phyloP scores from a whole-genome alignment of 306 rosid genomes.

The Rosa chinensis region DNA sequence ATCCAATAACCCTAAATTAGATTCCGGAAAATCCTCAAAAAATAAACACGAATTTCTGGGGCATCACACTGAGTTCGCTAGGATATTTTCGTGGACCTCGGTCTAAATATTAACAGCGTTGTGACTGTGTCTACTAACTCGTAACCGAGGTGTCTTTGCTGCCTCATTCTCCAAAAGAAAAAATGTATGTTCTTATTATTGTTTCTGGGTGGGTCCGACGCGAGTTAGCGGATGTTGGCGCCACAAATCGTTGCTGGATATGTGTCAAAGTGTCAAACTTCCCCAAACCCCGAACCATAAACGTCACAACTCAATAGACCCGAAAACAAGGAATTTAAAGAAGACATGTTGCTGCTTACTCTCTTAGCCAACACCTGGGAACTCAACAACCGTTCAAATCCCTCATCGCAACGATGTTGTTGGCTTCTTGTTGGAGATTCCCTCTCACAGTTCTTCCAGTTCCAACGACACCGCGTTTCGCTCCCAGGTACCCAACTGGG shows the following conservation, averaged over 20 bases:
- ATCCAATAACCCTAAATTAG: too few relatives aligned
- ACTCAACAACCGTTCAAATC: conserved; percentile 10
- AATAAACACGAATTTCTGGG: too few relatives aligned
- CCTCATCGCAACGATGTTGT: conserved; percentile 7
- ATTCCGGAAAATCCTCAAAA: too few relatives aligned
- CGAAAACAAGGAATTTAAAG: neutral
- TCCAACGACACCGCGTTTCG: conserved; percentile 13
- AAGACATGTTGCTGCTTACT: neutral
- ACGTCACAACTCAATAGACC: neutral
- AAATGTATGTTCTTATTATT: neutral
- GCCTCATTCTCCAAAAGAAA: too few relatives aligned
- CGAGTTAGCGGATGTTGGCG: neutral
- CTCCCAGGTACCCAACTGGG: conserved; percentile 22
- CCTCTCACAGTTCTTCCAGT: conserved; percentile 12
- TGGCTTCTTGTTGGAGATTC: conserved; percentile 29
- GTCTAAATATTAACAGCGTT: too few relatives aligned
- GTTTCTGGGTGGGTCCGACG: neutral
- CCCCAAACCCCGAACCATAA: neutral
- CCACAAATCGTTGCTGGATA: conserved; percentile 14
- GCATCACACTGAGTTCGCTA: too few relatives aligned
- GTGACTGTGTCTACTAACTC: too few relatives aligned
- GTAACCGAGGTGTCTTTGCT: too few relatives aligned
- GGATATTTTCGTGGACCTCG: too few relatives aligned
- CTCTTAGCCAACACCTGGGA: neutral
- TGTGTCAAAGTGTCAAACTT: neutral